Evolutionary conservation across 192 early-diverging fungal species (phyloP).

Genomic region (Mortierella alpina): DNA sequence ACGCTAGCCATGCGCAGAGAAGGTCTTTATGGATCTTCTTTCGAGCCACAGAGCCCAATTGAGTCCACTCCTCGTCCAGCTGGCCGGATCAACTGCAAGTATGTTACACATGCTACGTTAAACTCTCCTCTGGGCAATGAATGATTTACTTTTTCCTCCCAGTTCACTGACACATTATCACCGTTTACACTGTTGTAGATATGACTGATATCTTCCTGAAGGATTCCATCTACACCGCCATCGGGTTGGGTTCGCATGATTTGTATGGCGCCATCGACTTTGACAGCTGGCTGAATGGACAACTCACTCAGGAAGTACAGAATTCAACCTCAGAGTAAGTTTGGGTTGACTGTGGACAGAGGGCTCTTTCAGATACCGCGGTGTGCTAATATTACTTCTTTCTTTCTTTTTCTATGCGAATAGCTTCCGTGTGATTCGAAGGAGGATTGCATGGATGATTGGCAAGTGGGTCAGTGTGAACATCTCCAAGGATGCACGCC

Average conservation of each 20-base stretch:
- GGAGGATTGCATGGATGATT: slow-evolving; percentile 85
- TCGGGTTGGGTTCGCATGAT: slow-evolving; percentile 84
- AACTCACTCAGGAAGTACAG: slow-evolving; percentile 66
- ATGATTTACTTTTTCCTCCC: slow-evolving; percentile 10
- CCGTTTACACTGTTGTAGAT: slow-evolving; percentile 11
- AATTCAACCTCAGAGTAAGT: slow-evolving; percentile 63
- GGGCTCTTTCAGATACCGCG: neutral
- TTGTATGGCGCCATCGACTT: slow-evolving; percentile 87
- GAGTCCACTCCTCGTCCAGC: slow-evolving; percentile 69
- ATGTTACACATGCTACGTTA: slow-evolving; percentile 8
- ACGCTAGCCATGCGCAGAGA: slow-evolving; percentile 81
- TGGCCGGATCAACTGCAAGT: slow-evolving; percentile 70
- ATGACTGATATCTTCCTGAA: slow-evolving; percentile 68
- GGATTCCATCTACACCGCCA: slow-evolving; percentile 81
- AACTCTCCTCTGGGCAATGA: neutral
- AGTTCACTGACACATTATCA: slow-evolving; percentile 13
- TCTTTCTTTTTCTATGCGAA: slow-evolving; percentile 9
- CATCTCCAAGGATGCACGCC: slow-evolving; percentile 67
- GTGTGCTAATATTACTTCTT: neutral
- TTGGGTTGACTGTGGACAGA: neutral
- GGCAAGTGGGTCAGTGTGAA: slow-evolving; percentile 90
- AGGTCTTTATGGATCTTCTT: slow-evolving; percentile 82
- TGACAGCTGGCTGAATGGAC: slow-evolving; percentile 76
- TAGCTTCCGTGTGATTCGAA: slow-evolving; percentile 63
- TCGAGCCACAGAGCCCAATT: slow-evolving; percentile 70